Evolutionary conservation across 306 rosid species (phyloP), one percentile per base, ranked within the genome.

Genomic region (Pachyrhizus erosus): DNA sequence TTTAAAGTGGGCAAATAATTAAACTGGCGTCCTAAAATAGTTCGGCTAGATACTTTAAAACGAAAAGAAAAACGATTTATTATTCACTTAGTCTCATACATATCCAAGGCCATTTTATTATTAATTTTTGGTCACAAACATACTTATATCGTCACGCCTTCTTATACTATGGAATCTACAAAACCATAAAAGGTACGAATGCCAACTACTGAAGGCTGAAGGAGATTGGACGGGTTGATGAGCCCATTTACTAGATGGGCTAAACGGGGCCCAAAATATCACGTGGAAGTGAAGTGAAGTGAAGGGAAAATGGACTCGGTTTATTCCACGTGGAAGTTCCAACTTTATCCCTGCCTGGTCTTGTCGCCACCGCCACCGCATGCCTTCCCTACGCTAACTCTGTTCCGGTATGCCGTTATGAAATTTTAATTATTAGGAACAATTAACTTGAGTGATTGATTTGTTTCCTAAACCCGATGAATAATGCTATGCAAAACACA

Each of bases 251-350:
- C 6, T 43, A 23, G 74, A 45, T 45, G 40, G 75, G 57, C 58
- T 24, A 6, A 11, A 3, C 9, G 40, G 39, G 40, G 39, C 75
- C 39, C 58, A 45, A 60, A 27, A 7, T 5, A 17, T 64, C 43
- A 14, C 43, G 7, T 12, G 7, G 70, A 4, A 64, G 70, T 64
- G 9, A 15, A 29, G 15, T 5, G 43, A n/a, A n/a, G n/a, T n/a
- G n/a, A n/a, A n/a, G n/a, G n/a, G n/a, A 65, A 65, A 34, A 91
- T 91, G 92, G 85, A 80, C 70, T 84, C 88, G 62, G 77, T 84
- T 70, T n/a, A n/a, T 49, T 76, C n/a, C 46, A 65, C 14, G 7
- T 33, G 23, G 71, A 65, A 65, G 7, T 52, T 72, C 60, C 82
- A 72, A 9, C 42, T 81, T 1, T 65, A 2, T 33, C 48, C 20